Percentiles rank a stretch among this genome's conserved stretches.
Conservation (phyloP, 192 early-diverging fungal genomes). For the Coemansia biformis region DNA sequence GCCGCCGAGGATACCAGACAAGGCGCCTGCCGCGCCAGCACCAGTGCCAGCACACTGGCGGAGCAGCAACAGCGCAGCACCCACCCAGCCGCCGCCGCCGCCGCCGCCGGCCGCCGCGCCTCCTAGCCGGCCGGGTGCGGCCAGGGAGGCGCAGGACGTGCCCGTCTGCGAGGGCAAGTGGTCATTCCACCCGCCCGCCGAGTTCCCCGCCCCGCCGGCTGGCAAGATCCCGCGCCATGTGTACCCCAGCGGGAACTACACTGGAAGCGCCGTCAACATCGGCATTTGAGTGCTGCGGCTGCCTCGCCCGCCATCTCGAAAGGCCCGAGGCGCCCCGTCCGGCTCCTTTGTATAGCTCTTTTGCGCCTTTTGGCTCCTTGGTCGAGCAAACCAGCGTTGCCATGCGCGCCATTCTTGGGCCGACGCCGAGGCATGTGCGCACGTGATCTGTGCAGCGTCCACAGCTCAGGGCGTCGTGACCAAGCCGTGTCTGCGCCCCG, state of each 20-base stretch:
- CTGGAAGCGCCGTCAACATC: slow-evolving; percentile 29
- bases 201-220: slow-evolving; percentile 27
- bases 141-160: slow-evolving; percentile 6
- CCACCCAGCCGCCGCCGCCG: slow-evolving; percentile 27
- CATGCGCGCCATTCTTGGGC: too few species aligned
- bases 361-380: too few species aligned
- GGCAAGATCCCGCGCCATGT: slow-evolving; percentile 14
- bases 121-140: slow-evolving; percentile 4
- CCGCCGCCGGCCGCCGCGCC: slow-evolving; percentile 19
- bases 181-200: slow-evolving; percentile 36
- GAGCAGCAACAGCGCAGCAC: slow-evolving; percentile 20
- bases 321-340: too few species aligned
- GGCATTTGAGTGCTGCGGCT: slow-evolving; percentile 24
- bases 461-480: too few species aligned
- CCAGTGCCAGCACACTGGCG: slow-evolving; percentile 10
- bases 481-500: too few species aligned
- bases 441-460: too few species aligned
- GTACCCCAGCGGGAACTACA: slow-evolving; percentile 38
- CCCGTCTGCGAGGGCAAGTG: slow-evolving; percentile 46
- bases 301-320: too few species aligned
- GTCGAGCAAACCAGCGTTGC: too few species aligned
- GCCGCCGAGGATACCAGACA: slow-evolving; percentile 11
- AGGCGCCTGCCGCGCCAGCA: slow-evolving; percentile 17
- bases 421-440: too few species aligned
- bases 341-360: too few species aligned